phyloP scores from a whole-genome alignment of 2,329 filamentous ascomycete genomes.

The Periconia macrospinosa region DNA sequence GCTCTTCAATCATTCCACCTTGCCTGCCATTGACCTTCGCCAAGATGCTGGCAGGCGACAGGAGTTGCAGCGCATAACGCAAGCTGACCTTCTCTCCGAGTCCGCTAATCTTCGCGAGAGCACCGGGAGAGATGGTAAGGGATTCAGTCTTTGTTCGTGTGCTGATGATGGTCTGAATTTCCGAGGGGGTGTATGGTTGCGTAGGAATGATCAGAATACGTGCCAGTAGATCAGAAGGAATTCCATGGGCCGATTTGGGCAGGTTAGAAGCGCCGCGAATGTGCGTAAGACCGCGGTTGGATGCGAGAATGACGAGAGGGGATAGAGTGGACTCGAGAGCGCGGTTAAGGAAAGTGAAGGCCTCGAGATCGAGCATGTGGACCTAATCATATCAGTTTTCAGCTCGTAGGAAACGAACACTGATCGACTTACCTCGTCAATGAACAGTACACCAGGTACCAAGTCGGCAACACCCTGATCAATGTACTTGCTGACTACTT shows the following conservation, averaged over 20 bases:
- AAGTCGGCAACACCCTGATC: slow-evolving; percentile 97
- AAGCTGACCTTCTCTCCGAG: slow-evolving; percentile 88
- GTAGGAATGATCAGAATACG: slow-evolving; percentile 96
- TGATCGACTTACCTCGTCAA: slow-evolving; percentile 77
- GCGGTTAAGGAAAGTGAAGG: slow-evolving; percentile 98
- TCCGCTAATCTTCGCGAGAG: slow-evolving; percentile 82
- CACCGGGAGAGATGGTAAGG: slow-evolving; percentile 76
- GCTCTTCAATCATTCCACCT: slow-evolving; percentile 51
- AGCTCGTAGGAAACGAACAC: neutral
- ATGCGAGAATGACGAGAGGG: slow-evolving; percentile 95
- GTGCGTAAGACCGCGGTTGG: slow-evolving; percentile 90
- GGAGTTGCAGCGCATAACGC: slow-evolving; percentile 88
- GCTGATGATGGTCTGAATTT: slow-evolving; percentile 90
- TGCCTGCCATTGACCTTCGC: slow-evolving; percentile 66
- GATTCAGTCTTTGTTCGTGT: slow-evolving; percentile 82
- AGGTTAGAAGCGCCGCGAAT: slow-evolving; percentile 79
- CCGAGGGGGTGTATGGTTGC: slow-evolving; percentile 80
- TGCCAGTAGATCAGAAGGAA: slow-evolving; percentile 89
- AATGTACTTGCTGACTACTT: slow-evolving; percentile 98
- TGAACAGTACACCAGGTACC: slow-evolving; percentile 97
- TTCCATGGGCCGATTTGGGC: slow-evolving; percentile 76
- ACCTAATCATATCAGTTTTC: slow-evolving; percentile 59
- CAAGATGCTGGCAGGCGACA: slow-evolving; percentile 88
- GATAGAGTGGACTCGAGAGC: slow-evolving; percentile 95
- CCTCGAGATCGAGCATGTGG: slow-evolving; percentile 99